Conservation (phyloP, 129 eudicot species). For the Gnaphalium uliginosum region DNA sequence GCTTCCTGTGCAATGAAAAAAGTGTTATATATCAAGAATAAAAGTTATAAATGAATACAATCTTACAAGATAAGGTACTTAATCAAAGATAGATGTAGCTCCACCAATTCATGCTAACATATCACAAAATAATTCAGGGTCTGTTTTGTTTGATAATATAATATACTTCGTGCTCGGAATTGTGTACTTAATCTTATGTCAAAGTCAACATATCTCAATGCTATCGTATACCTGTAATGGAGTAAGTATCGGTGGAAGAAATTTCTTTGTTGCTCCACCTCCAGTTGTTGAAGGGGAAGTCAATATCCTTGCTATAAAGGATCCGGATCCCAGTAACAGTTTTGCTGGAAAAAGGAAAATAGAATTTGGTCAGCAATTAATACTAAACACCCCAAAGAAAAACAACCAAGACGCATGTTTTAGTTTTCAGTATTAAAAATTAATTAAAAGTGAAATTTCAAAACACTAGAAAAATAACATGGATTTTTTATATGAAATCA, state of each 20-base stretch:
- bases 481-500: not conserved
- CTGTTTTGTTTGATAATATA: not conserved
- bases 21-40: not conserved
- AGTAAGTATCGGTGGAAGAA: conserved; percentile 59
- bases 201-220: conserved; percentile 16
- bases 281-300: conserved; percentile 45
- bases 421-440: not conserved
- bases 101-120: not conserved
- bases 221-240: conserved; percentile 69
- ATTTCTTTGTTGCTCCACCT: conserved; percentile 35
- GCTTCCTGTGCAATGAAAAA: conserved; percentile 49
- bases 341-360: conserved; percentile 53
- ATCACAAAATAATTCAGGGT: not conserved
- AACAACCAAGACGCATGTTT: not conserved
- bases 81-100: not conserved
- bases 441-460: not conserved
- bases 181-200: not conserved
- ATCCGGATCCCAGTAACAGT: conserved; percentile 74
- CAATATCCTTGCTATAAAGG: conserved; percentile 66
- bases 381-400: not conserved
- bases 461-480: not conserved
- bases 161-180: not conserved
- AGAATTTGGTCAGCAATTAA: conserved; percentile 11
- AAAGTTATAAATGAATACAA: not conserved
- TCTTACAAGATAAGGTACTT: not conserved